These are phyloP conservation scores for Colletotrichum musae DNA, from an alignment of 2,329 filamentous ascomycete species.

Conservation along the genomic window DNA sequence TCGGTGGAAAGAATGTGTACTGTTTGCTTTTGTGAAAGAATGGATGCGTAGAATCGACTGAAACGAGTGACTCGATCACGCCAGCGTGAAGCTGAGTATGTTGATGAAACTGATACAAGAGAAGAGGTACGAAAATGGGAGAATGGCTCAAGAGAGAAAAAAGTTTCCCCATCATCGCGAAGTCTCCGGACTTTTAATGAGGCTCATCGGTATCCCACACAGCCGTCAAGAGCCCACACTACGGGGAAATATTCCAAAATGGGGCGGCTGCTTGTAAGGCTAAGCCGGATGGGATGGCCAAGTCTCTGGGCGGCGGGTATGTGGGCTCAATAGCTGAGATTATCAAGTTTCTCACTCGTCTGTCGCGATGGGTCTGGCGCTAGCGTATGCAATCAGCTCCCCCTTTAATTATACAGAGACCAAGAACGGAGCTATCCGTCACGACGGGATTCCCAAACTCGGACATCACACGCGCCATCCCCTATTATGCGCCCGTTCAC, in stretches of 20 bases:
- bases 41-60: neutral
- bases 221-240: neutral
- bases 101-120: neutral
- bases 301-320: slow-evolving; percentile 7
- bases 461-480: too few species aligned
- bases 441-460: neutral
- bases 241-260: neutral
- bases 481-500: too few species aligned
- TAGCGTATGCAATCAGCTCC: neutral
- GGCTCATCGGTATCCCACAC: neutral
- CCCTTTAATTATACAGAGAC: slow-evolving; percentile 3
- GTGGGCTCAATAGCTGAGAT: neutral
- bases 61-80: slow-evolving; percentile 5
- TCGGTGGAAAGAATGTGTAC: slow-evolving; percentile 7
- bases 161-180: neutral
- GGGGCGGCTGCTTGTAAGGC: neutral
- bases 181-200: neutral
- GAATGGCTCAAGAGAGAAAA: neutral
- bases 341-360: neutral
- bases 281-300: neutral
- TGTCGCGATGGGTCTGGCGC: neutral
- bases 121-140: neutral
- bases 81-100: slow-evolving; percentile 1
- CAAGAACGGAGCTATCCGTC: neutral
- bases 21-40: neutral